phyloP scores from a whole-genome alignment of 148 eudicot genomes.

The Rhododendron molle region DNA sequence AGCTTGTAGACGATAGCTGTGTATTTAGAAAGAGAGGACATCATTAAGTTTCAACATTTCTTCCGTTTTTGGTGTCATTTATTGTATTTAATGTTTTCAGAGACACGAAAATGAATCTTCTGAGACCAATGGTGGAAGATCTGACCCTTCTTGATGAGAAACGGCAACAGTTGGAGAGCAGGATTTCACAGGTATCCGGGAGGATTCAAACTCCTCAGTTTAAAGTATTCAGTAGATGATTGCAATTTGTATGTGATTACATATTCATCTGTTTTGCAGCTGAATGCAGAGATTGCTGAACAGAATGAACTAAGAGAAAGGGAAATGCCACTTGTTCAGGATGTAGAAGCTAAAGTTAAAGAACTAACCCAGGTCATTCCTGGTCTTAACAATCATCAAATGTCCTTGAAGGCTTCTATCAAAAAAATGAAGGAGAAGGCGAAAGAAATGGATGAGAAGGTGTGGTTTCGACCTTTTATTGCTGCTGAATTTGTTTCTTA shows the following conservation, averaged over 20 bases:
- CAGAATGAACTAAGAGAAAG: slow-evolving; percentile 52
- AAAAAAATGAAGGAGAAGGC: slow-evolving; percentile 62
- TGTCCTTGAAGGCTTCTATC: slow-evolving; percentile 48
- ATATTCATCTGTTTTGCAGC: slow-evolving; percentile 30
- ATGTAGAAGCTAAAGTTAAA: slow-evolving; percentile 62
- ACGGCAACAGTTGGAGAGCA: slow-evolving; percentile 40
- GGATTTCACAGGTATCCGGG: slow-evolving; percentile 42
- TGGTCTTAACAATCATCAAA: slow-evolving; percentile 65
- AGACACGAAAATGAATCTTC: slow-evolving; percentile 36
- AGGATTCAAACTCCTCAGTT: neutral
- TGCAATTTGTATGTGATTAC: neutral
- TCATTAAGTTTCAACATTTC: neutral
- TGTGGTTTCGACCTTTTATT: slow-evolving; percentile 15
- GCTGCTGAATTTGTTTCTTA: neutral
- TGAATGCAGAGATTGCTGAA: slow-evolving; percentile 58
- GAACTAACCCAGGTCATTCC: slow-evolving; percentile 57
- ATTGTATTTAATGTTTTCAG: slow-evolving; percentile 28
- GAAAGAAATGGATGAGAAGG: slow-evolving; percentile 75
- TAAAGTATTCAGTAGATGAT: neutral
- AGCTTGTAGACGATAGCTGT: neutral
- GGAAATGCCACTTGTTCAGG: slow-evolving; percentile 67
- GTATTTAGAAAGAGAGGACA: neutral
- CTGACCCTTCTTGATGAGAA: slow-evolving; percentile 49
- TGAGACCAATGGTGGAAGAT: slow-evolving; percentile 45
- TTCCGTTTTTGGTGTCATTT: neutral